phyloP scores from a whole-genome alignment of 1,139 yeast genomes.

The Suhomyces maxii region DNA sequence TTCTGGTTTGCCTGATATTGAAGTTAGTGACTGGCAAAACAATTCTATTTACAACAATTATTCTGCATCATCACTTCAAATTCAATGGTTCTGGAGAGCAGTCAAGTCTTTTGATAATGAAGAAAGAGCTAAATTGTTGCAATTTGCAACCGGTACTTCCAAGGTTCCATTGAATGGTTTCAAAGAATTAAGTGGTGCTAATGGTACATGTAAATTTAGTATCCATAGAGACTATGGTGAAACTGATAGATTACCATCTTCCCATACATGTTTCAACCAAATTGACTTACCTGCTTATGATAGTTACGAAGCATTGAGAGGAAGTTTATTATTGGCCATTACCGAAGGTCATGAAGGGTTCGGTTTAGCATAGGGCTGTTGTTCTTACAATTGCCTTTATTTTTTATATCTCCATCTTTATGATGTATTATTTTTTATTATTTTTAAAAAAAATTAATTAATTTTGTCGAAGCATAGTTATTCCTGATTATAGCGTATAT shows the following conservation, averaged over 20 bases:
- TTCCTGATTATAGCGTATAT: too few relatives aligned
- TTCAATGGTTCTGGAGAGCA: conserved; percentile 98
- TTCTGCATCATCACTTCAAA: conserved; percentile 79
- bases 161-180: conserved; percentile 96
- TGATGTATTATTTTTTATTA: too few relatives aligned
- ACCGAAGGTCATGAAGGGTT: conserved; percentile 97
- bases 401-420: too few relatives aligned
- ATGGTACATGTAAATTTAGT: conserved; percentile 83
- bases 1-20: conserved; percentile 95
- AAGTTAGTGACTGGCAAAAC: conserved; percentile 92
- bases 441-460: too few relatives aligned
- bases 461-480: too few relatives aligned
- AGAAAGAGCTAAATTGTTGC: conserved; percentile 89
- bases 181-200: conserved; percentile 84
- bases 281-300: conserved; percentile 93
- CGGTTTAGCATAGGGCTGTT: conserved; percentile 60
- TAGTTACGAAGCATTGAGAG: conserved; percentile 80
- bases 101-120: conserved; percentile 92
- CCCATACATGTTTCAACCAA: conserved; percentile 97
- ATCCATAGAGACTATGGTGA: conserved; percentile 89
- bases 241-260: conserved; percentile 85
- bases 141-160: conserved; percentile 96
- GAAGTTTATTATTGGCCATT: conserved; percentile 77
- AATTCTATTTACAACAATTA: conserved; percentile 84
- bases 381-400: not conserved